Percentiles rank a stretch among this genome's conserved stretches.
phyloP scores from a whole-genome alignment of 2,329 filamentous ascomycete species.

The Alternaria sp. region DNA sequence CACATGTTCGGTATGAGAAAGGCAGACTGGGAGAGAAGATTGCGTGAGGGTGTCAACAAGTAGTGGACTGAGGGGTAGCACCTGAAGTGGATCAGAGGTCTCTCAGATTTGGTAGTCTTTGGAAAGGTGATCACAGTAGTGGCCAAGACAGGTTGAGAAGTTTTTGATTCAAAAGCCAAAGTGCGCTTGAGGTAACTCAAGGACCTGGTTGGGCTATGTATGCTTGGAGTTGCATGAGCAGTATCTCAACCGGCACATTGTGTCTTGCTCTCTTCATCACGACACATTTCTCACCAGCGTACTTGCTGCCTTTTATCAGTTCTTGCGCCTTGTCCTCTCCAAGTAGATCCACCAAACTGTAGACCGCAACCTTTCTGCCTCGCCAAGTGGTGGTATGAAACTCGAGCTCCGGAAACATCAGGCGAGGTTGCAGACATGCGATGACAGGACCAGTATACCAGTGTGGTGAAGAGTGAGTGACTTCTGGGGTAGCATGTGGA shows the following conservation, averaged over 20 bases:
- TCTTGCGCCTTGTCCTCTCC: conserved; percentile 34
- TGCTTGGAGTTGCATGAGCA: conserved; percentile 42
- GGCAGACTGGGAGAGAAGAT: conserved; percentile 33
- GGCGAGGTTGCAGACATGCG: conserved; percentile 33
- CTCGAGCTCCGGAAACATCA: conserved; percentile 38
- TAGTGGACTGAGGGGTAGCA: background rate
- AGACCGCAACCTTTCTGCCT: conserved; percentile 40
- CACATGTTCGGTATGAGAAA: conserved; percentile 46
- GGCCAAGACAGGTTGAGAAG: background rate
- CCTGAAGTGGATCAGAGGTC: background rate
- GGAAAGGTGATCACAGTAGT: background rate
- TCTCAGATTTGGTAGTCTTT: background rate
- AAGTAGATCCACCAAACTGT: conserved; percentile 44
- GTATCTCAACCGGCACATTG: conserved; percentile 36
- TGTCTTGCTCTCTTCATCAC: conserved; percentile 37
- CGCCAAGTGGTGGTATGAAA: conserved; percentile 39
- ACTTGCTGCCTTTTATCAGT: conserved; percentile 31
- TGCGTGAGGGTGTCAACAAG: background rate
- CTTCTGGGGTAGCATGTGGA: conserved; percentile 29
- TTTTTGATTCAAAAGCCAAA: background rate
- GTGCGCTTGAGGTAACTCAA: conserved; percentile 8
- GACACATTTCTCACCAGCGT: conserved; percentile 31
- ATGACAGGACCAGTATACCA: conserved; percentile 39
- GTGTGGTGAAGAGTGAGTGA: conserved; percentile 29
- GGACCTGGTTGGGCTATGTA: conserved; percentile 35